Base-by-base conservation (phyloP, 1,284 basidiomycete species). In the Leccinum colubrinum region DNA sequence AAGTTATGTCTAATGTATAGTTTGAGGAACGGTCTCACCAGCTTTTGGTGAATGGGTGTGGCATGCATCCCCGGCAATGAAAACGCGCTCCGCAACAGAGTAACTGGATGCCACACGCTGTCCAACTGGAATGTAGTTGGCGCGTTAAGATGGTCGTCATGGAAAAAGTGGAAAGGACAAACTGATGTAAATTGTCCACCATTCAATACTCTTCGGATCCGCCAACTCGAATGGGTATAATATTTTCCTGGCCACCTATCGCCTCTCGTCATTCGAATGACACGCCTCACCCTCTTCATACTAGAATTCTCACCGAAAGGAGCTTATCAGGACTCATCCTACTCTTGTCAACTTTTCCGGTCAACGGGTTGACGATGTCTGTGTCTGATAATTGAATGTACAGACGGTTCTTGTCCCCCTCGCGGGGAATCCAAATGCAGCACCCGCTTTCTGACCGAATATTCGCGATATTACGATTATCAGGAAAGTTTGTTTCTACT, bases 41-140 rank as follows among this genome's bases (percentile, higher is more conserved):
- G 85, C 76, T 78, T 87, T 94, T 0, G 92, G 92, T 0, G 90
- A 93, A 75, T 94, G 93, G 0, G 93, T 94, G 70, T 94, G 93
- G 67, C 87, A 92, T 2, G 88, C 88, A 74, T 92, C 90, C 1
- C 91, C 91, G 1, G 86, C 89, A 64, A 94, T 93, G 73, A 94
- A 93, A 3, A 93, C 81, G 0, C 92, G 83, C n/a, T 93, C 85
- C 22, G 85, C 73, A 2, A 83, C 77, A 4, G 87, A 86, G 73
- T 85, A 94, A 12, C 78, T 77, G 4, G 87, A 83, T 3, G 90
- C 90, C 3, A 94, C 88, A 9, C 91, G 84, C 70, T 94, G 92
- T 2, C 91, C 90, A 59, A 85, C 83, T 85, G 20, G 4, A 33
- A 35, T 15, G 39, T 8, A 22, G 27, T 12, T 53, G 22, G 22